Percentiles rank a stretch among this genome's conserved stretches.
phyloP scores from a whole-genome alignment of 1,284 basidiomycete species.

The Tetrapyrgos nigripes region DNA sequence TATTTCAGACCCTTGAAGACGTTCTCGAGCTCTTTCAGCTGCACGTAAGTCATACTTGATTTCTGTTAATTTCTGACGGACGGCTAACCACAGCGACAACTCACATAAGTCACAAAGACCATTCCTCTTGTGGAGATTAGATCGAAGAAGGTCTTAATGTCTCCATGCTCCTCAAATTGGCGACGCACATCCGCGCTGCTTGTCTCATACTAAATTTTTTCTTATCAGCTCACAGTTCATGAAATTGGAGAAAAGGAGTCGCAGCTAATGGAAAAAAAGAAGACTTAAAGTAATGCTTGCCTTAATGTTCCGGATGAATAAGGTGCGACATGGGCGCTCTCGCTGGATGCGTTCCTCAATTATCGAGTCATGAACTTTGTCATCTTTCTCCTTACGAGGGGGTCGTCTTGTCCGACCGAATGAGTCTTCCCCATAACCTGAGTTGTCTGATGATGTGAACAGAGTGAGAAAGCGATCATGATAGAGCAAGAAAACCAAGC shows the following conservation, averaged over 20 bases:
- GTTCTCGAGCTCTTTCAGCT: constrained; percentile 88
- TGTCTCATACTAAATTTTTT: constrained; percentile 81
- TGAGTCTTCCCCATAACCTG: constrained; percentile 59
- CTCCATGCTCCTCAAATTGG: constrained; percentile 90
- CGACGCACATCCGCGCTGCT: constrained; percentile 83
- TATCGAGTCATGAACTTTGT: constrained; percentile 84
- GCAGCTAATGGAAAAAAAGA: constrained; percentile 4
- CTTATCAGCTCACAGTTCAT: constrained; percentile 8
- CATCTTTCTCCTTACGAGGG: constrained; percentile 74
- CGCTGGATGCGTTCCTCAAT: constrained; percentile 90
- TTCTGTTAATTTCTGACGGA: background rate
- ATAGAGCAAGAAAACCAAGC: constrained; percentile 33
- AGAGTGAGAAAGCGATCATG: constrained; percentile 54
- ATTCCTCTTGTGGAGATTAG: constrained; percentile 93
- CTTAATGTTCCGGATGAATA: constrained; percentile 98
- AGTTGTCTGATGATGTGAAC: constrained; percentile 62
- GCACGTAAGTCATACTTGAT: constrained; percentile 91
- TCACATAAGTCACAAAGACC: constrained; percentile 97
- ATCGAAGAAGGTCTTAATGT: constrained; percentile 97
- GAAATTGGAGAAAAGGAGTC: constrained; percentile 6
- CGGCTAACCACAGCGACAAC: constrained; percentile 38
- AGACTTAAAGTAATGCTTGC: constrained; percentile 66
- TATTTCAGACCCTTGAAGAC: constrained; percentile 86
- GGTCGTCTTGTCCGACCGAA: constrained; percentile 57
- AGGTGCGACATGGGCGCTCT: constrained; percentile 92